Percentiles rank a stretch among this genome's conserved stretches.
phyloP scores from a whole-genome alignment of 202 grass and related monocot species.

The Brachypodium distachyon region DNA sequence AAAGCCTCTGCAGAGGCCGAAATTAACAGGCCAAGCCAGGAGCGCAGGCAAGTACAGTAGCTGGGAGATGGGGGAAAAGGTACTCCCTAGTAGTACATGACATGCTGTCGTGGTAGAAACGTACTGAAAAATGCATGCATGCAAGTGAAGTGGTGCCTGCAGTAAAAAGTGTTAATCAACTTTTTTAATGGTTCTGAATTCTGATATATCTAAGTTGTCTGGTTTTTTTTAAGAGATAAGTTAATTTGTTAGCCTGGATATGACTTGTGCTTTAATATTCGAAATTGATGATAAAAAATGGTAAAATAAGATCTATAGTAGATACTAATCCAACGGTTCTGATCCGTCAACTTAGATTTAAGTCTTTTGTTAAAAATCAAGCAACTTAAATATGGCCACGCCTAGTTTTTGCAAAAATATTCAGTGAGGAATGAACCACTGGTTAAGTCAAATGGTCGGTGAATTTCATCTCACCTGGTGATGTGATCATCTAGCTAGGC shows the following conservation, averaged over 20 bases:
- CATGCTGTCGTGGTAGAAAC: not conserved
- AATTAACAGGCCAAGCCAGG: not conserved
- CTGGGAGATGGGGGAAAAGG: not conserved
- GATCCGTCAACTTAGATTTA: too few species aligned
- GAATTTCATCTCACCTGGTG: not conserved
- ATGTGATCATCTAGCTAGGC: not conserved
- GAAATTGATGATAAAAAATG: too few species aligned
- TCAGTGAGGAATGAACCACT: not conserved
- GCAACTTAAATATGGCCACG: not conserved
- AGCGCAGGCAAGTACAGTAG: not conserved
- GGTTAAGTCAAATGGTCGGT: not conserved
- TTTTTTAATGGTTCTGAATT: too few species aligned
- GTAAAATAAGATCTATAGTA: too few species aligned
- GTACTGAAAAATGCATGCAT: not conserved
- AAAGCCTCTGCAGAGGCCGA: not conserved
- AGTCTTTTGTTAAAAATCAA: too few species aligned
- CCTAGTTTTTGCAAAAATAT: too few species aligned
- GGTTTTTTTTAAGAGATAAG: too few species aligned
- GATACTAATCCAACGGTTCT: too few species aligned
- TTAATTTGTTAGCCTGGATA: too few species aligned
- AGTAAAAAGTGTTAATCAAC: too few species aligned
- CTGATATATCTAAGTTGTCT: too few species aligned
- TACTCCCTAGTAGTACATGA: not conserved
- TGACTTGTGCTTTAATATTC: too few species aligned
- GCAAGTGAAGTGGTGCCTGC: not conserved